phyloP scores from a whole-genome alignment of 345 rosid genomes.

The Eucalyptus cladocalyx region DNA sequence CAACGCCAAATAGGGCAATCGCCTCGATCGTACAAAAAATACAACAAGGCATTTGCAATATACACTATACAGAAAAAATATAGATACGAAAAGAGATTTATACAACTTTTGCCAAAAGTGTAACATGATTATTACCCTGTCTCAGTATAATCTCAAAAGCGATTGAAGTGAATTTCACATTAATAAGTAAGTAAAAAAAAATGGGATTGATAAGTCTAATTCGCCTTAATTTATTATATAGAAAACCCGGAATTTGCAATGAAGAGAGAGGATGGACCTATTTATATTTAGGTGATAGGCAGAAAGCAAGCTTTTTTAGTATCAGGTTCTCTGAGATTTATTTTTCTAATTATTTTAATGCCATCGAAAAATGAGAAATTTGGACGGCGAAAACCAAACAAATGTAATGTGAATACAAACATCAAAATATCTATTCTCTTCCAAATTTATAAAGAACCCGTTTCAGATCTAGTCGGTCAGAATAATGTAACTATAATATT shows the following conservation, averaged over 20 bases:
- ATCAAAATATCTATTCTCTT: background rate
- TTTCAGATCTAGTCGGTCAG: background rate
- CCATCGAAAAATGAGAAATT: background rate
- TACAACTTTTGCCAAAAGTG: too few relatives aligned
- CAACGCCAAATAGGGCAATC: background rate
- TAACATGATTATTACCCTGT: fast-evolving
- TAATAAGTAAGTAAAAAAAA: background rate
- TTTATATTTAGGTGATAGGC: background rate
- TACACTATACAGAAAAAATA: background rate
- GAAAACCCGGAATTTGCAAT: fast-evolving
- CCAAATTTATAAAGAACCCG: fast-evolving
- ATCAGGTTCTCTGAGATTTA: fast-evolving
- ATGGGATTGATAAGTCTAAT: fast-evolving
- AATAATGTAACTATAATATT: background rate
- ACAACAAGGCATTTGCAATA: too few relatives aligned
- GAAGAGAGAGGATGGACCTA: background rate
- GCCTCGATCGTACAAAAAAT: background rate
- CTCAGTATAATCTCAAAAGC: background rate
- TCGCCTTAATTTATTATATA: background rate
- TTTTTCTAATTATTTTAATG: background rate
- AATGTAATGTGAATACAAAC: background rate
- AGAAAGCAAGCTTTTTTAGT: fast-evolving
- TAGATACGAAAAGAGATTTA: background rate
- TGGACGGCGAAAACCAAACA: fast-evolving
- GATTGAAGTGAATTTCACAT: background rate